Percentiles rank a stretch among this genome's conserved stretches.
Evolutionary conservation across 352 stramenopile genomes (phyloP).

Genomic region (Phytophthora colocasiae): DNA sequence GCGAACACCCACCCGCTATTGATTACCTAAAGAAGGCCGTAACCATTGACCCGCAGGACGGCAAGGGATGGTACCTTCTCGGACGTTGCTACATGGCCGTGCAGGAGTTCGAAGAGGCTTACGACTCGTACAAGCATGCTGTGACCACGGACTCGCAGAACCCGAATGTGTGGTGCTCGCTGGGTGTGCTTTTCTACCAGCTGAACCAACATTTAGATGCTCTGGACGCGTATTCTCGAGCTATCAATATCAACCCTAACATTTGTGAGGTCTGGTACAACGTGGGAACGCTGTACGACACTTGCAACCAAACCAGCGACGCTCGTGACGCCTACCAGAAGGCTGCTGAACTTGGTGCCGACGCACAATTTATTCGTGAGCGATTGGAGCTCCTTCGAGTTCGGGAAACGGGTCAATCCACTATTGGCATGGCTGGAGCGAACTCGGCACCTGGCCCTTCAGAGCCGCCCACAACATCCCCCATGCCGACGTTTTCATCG

Average conservation of each 20-base stretch:
- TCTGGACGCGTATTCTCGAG: constrained; percentile 87
- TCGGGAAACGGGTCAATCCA: constrained; percentile 81
- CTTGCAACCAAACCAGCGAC: constrained; percentile 91
- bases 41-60: constrained; percentile 79
- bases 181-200: constrained; percentile 93
- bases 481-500: constrained; percentile 86
- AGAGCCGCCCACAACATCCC: constrained; percentile 84
- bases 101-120: constrained; percentile 91
- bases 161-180: constrained; percentile 92
- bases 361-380: constrained; percentile 87
- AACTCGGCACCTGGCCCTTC: constrained; percentile 83
- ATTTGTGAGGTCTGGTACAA: constrained; percentile 94
- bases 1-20: constrained; percentile 83
- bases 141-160: constrained; percentile 91
- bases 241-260: constrained; percentile 93
- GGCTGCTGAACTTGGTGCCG: constrained; percentile 82
- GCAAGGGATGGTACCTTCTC: constrained; percentile 91
- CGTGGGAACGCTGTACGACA: constrained; percentile 91
- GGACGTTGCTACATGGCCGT: constrained; percentile 93
- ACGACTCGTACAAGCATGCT: constrained; percentile 91
- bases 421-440: constrained; percentile 82
- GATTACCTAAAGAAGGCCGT: constrained; percentile 89
- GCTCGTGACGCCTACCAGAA: constrained; percentile 91
- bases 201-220: constrained; percentile 90
- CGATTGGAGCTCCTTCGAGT: constrained; percentile 80